Evolutionary conservation across 2,329 filamentous ascomycete species (phyloP), one percentile per base, ranked within the genome.

Genomic region (Penicillium fuscoglaucum): DNA sequence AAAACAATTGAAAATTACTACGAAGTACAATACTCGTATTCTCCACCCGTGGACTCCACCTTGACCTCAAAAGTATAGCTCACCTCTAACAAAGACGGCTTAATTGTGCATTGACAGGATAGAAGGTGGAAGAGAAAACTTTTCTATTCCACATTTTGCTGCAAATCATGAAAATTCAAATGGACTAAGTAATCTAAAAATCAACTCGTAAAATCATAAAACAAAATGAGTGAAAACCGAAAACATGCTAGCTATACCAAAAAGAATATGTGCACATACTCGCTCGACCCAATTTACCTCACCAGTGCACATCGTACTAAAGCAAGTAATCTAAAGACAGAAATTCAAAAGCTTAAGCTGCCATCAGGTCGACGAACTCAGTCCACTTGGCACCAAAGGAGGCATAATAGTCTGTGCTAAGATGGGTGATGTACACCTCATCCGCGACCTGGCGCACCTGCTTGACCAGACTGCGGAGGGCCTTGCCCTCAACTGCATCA

Each of bases 391-490:
- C 43, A 41, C 75, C 75, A 64, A 78, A 79, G 41, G 69, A 70
- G 35, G 76, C 70, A 63, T 78, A 79, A 62, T 77, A 78, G 60
- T 77, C 68, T 12, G 65, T 66, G 44, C 60, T 67, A 50, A 76
- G 66, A 51, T 77, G 74, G 7, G 76, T 79, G 57, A 78, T 67
- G 60, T 76, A 79, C 28, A 78, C 57, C 57, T 74, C 73, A 31
- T 76, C 75, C 12, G 73, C 74, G 6, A 74, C 67, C 31, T 64
- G 64, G 41, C 74, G 71, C 35, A 71, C 66, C 33, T 73, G 63
- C 61, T 72, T 69, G 10, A 77, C 71, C 15, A 79, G 63, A n/a
- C 61, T 61, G 9, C 66, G 67, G 28, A 74, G 67, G 9, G 69
- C 55, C 15, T 68, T 62, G 17, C 69, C 72, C 52, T 70, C 68